Evolutionary conservation across 805 yeast genomes (phyloP).

Genomic region (Crinitomyces ghanaensis): DNA sequence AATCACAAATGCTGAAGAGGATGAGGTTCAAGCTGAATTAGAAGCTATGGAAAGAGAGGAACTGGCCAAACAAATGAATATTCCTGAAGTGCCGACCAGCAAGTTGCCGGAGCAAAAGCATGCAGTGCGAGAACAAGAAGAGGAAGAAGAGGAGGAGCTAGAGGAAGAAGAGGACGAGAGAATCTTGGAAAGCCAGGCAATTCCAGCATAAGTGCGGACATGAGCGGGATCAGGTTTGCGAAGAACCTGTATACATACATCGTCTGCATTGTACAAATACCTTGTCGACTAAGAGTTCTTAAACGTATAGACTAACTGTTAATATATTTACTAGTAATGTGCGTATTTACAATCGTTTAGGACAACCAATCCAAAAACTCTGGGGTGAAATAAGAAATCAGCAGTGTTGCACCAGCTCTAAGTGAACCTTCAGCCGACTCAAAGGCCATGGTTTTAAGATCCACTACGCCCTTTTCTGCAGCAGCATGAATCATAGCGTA

Average conservation of each 20-base stretch:
- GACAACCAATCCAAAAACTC: conserved; percentile 86
- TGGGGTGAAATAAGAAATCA: conserved; percentile 90
- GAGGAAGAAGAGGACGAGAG: conserved; percentile 5
- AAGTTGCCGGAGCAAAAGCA: conserved; percentile 1
- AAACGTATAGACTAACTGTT: not conserved
- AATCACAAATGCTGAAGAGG: conserved; percentile 30
- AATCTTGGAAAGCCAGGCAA: conserved; percentile 8
- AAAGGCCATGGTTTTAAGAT: conserved; percentile 61
- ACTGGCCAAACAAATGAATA: conserved; percentile 6
- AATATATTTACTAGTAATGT: conserved; percentile 1
- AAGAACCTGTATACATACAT: no score
- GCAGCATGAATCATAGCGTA: conserved; percentile 98
- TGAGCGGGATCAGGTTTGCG: no score
- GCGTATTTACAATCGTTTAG: not conserved
- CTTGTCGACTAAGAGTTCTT: not conserved
- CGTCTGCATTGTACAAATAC: no score
- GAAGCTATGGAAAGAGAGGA: conserved; percentile 19
- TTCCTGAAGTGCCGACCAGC: conserved; percentile 7
- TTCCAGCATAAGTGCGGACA: conserved; percentile 13
- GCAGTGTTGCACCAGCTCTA: conserved; percentile 90
- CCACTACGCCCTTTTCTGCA: conserved; percentile 88
- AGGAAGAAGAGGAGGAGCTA: conserved; percentile 5
- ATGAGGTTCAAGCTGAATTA: conserved; percentile 23
- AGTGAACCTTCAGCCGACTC: conserved; percentile 86
- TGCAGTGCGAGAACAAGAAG: conserved; percentile 2